These are phyloP conservation scores for Arthrobotrys entomopaga DNA, from an alignment of 2,329 filamentous ascomycete genomes.

Conservation along the genomic window DNA sequence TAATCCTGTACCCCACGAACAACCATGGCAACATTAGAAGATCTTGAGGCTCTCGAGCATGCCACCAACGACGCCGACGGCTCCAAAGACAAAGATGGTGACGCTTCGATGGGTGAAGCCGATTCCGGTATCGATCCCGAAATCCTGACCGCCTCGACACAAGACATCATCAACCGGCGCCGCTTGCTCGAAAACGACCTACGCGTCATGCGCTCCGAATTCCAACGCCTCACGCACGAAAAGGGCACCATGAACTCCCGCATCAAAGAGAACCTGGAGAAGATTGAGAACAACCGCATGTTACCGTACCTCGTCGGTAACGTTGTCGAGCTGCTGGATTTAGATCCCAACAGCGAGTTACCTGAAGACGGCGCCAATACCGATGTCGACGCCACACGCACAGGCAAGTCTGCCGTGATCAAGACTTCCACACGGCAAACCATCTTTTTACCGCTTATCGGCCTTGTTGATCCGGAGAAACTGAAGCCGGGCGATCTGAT, in stretches of 20 bases:
- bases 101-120: slow-evolving; percentile 88
- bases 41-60: slow-evolving; percentile 88
- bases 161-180: slow-evolving; percentile 90
- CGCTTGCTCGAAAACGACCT: slow-evolving; percentile 96
- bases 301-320: slow-evolving; percentile 98
- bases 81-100: slow-evolving; percentile 68
- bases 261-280: slow-evolving; percentile 98
- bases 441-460: slow-evolving; percentile 97
- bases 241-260: slow-evolving; percentile 96
- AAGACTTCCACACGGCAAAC: slow-evolving; percentile 99
- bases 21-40: slow-evolving; percentile 86
- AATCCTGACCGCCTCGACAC: slow-evolving; percentile 89
- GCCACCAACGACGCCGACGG: slow-evolving; percentile 71
- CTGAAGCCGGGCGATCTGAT: slow-evolving; percentile 96
- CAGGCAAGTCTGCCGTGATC: slow-evolving; percentile 98
- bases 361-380: slow-evolving; percentile 98
- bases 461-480: slow-evolving; percentile 92
- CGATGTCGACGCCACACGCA: slow-evolving; percentile 92
- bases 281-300: slow-evolving; percentile 99
- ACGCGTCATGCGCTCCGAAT: slow-evolving; percentile 98
- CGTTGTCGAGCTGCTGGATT: slow-evolving; percentile 94
- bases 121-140: slow-evolving; percentile 83
- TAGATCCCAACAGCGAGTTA: slow-evolving; percentile 94
- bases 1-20: slow-evolving; percentile 2
- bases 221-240: slow-evolving; percentile 91